These are phyloP conservation scores for Talaromyces nanjingensis DNA, from an alignment of 495 filamentous ascomycete genomes.

Conservation along the genomic window DNA sequence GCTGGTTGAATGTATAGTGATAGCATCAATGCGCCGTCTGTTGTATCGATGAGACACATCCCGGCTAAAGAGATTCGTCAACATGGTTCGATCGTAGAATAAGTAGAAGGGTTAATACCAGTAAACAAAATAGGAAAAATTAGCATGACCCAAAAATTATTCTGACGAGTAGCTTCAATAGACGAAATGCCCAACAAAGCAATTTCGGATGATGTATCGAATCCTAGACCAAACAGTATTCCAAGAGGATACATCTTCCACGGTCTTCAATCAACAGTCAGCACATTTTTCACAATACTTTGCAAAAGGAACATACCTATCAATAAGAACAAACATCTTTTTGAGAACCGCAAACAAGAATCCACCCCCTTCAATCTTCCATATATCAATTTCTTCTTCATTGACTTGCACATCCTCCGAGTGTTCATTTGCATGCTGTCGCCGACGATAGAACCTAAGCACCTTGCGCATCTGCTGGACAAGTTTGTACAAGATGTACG, in stretches of 20 bases:
- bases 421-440: not conserved
- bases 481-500: slow-evolving; percentile 74
- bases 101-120: slow-evolving; percentile 33
- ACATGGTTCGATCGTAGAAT: not conserved
- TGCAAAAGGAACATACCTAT: slow-evolving; percentile 38
- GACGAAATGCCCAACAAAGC: slow-evolving; percentile 85
- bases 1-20: slow-evolving; percentile 70
- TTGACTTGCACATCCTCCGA: slow-evolving; percentile 11
- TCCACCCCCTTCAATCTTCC: slow-evolving; percentile 72
- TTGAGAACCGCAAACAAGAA: slow-evolving; percentile 66
- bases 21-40: slow-evolving; percentile 93
- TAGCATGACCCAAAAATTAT: slow-evolving; percentile 87
- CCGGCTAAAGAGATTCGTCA: slow-evolving; percentile 44
- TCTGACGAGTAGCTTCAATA: slow-evolving; percentile 77
- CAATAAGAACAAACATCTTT: slow-evolving; percentile 73
- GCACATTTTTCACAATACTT: not conserved
- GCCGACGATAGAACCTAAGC: slow-evolving; percentile 29
- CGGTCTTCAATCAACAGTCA: slow-evolving; percentile 35
- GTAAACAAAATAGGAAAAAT: slow-evolving; percentile 91
- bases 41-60: slow-evolving; percentile 88
- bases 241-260: slow-evolving; percentile 98
- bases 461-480: slow-evolving; percentile 58
- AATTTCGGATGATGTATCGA: slow-evolving; percentile 93
- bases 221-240: slow-evolving; percentile 85
- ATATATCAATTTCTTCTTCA: slow-evolving; percentile 47